Percentiles rank a stretch among this genome's conserved stretches.
phyloP scores from a whole-genome alignment of 2,329 filamentous ascomycete species.

The Biscogniauxia marginata region DNA sequence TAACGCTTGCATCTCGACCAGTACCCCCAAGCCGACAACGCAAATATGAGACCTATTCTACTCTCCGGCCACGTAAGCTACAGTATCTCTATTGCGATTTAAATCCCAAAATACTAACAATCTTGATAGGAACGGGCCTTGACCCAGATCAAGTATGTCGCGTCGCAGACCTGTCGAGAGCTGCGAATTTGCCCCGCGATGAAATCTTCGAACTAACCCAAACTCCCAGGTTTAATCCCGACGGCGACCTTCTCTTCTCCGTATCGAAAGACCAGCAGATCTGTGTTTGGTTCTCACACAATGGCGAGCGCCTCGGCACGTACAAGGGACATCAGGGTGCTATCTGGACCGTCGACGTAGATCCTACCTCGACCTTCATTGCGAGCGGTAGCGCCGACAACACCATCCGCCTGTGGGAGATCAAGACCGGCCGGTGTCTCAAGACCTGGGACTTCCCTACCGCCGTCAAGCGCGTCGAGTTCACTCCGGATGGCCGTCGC shows the following conservation, averaged over 20 bases:
- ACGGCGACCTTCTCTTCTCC: conserved; percentile 96
- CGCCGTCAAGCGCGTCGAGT: conserved; percentile 96
- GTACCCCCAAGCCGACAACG: conserved; percentile 24
- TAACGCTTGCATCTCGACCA: conserved; percentile 11
- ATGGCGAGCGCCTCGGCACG: conserved; percentile 94
- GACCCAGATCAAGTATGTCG: conserved; percentile 81
- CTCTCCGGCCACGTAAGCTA: conserved; percentile 78
- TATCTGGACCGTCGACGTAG: conserved; percentile 97
- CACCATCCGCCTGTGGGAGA: conserved; percentile 95
- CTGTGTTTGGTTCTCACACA: conserved; percentile 95
- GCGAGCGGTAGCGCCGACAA: conserved; percentile 97
- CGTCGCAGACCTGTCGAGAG: conserved; percentile 25
- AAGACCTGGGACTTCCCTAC: conserved; percentile 99
- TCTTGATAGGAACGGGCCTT: conserved; percentile 76
- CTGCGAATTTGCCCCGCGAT: conserved; percentile 13
- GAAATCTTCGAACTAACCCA: conserved; percentile 15
- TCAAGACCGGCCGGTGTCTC: conserved; percentile 86
- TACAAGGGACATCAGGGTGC: conserved; percentile 97
- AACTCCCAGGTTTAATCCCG: conserved; percentile 71
- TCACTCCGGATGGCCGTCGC: conserved; percentile 88
- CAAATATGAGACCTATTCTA: conserved; percentile 92
- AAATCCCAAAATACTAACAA: conserved; percentile 13
- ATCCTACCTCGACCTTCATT: conserved; percentile 87
- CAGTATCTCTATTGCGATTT: neutral
- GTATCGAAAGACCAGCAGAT: conserved; percentile 95